Evolutionary conservation across 2,329 filamentous ascomycete species (phyloP).

Genomic region (Shiraia sp.): DNA sequence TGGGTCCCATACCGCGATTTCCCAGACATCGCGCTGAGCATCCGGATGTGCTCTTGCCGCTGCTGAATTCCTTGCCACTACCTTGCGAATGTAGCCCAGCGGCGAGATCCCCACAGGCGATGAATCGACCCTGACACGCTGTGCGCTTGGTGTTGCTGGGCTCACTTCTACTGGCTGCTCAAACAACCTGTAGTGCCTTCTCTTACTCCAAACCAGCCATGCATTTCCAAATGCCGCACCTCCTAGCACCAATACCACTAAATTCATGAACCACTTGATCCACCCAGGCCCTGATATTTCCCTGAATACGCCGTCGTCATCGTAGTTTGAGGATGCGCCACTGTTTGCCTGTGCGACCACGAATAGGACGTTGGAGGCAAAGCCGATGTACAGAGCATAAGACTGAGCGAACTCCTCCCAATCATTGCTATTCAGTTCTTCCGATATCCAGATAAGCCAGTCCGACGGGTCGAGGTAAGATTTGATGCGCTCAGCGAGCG

Average conservation of each 20-base stretch:
- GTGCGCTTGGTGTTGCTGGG: conserved; percentile 81
- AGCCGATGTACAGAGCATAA: conserved; percentile 74
- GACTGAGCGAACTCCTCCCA: conserved; percentile 79
- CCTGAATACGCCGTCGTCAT: conserved; percentile 82
- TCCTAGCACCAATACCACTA: conserved; percentile 72
- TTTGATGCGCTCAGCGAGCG: conserved; percentile 79
- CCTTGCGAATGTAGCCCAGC: conserved; percentile 70
- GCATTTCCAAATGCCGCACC: conserved; percentile 74
- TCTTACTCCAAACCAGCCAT: conserved; percentile 78
- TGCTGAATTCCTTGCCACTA: conserved; percentile 69
- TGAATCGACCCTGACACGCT: conserved; percentile 85
- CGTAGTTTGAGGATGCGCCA: conserved; percentile 51
- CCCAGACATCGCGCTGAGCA: conserved; percentile 86
- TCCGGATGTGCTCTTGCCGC: conserved; percentile 84
- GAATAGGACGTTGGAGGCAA: conserved; percentile 77
- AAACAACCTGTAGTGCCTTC: conserved; percentile 87
- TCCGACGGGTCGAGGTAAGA: conserved; percentile 85
- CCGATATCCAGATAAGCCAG: conserved; percentile 85
- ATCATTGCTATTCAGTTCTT: conserved; percentile 88
- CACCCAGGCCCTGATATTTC: conserved; percentile 58
- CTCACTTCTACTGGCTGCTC: conserved; percentile 78
- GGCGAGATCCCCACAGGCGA: conserved; percentile 79
- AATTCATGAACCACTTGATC: conserved; percentile 67
- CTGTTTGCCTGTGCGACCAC: conserved; percentile 82
- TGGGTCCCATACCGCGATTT: conserved; percentile 91